Percentiles rank a stretch among this genome's conserved stretches.
These are phyloP conservation scores for Colletotrichum aenigma DNA, from an alignment of 2,329 filamentous ascomycete species.

Conservation along the genomic window DNA sequence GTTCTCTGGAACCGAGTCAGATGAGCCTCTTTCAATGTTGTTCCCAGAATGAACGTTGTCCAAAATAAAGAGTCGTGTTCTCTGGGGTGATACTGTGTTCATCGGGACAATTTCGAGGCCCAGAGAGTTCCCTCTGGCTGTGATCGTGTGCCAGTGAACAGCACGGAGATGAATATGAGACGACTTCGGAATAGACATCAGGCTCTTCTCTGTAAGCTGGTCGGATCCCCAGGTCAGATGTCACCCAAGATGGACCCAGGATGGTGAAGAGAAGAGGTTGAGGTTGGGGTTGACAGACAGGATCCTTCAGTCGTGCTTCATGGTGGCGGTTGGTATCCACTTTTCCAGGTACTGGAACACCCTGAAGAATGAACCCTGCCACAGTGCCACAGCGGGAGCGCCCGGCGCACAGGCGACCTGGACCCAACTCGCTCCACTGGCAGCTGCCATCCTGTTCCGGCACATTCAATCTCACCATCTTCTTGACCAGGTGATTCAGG, in stretches of 20 bases:
- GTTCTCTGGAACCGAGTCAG: background rate
- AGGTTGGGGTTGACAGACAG: background rate
- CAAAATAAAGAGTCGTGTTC: background rate
- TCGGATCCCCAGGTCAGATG: background rate
- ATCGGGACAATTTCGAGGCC: background rate
- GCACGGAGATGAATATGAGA: background rate
- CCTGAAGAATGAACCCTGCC: constrained; percentile 15
- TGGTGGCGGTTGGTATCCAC: background rate
- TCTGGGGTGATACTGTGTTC: background rate
- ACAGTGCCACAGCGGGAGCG: background rate
- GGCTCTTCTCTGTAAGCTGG: background rate
- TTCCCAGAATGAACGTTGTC: background rate
- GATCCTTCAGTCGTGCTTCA: background rate
- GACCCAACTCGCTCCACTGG: background rate
- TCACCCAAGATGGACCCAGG: background rate
- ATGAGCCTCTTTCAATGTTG: background rate
- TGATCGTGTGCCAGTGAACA: background rate
- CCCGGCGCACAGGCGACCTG: background rate
- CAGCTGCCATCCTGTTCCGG: background rate
- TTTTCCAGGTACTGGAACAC: background rate
- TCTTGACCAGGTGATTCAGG: background rate
- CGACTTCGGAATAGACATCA: background rate
- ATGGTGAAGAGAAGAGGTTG: background rate
- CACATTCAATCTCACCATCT: background rate
- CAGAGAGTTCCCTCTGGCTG: background rate